Conservation (phyloP, 2,329 filamentous ascomycete genomes). For the Ascochyta rabiei region DNA sequence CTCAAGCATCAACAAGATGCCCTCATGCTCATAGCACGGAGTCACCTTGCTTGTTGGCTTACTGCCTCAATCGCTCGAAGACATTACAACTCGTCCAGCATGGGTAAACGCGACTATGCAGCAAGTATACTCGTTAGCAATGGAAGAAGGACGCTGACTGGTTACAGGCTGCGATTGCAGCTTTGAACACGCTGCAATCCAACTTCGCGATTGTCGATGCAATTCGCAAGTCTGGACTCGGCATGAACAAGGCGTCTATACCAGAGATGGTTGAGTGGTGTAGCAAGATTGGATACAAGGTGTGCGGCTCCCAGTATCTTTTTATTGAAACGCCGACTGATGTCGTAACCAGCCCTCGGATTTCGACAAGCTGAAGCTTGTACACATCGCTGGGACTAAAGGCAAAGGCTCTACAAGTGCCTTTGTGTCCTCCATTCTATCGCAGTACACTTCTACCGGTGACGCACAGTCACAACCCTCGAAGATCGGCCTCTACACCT, state of each 20-base stretch:
- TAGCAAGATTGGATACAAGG: slow-evolving; percentile 74
- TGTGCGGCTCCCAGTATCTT: slow-evolving; percentile 51
- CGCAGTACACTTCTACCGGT: slow-evolving; percentile 60
- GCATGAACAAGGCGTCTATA: slow-evolving; percentile 75
- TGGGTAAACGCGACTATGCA: slow-evolving; percentile 46
- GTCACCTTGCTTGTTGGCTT: slow-evolving; percentile 25
- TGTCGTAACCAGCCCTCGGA: slow-evolving; percentile 60
- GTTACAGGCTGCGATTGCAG: slow-evolving; percentile 69
- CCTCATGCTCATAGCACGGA: slow-evolving; percentile 39
- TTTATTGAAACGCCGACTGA: slow-evolving; percentile 11
- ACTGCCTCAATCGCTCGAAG: slow-evolving; percentile 18
- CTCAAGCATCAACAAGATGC: slow-evolving; percentile 28
- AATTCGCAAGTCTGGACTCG: slow-evolving; percentile 74
- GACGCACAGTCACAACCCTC: slow-evolving; percentile 44
- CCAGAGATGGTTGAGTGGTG: slow-evolving; percentile 85
- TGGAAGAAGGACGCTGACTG: slow-evolving; percentile 24
- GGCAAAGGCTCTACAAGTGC: slow-evolving; percentile 91
- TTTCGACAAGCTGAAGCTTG: slow-evolving; percentile 64
- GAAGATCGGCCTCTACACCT: slow-evolving; percentile 81
- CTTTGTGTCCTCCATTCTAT: slow-evolving; percentile 80
- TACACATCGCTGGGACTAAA: slow-evolving; percentile 93
- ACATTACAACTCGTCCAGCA: slow-evolving; percentile 24
- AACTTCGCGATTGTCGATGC: slow-evolving; percentile 80
- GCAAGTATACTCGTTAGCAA: slow-evolving; percentile 23
- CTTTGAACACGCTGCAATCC: slow-evolving; percentile 77